Evolutionary conservation across 441 rosid species (phyloP).

Genomic region (Capsella rubella): DNA sequence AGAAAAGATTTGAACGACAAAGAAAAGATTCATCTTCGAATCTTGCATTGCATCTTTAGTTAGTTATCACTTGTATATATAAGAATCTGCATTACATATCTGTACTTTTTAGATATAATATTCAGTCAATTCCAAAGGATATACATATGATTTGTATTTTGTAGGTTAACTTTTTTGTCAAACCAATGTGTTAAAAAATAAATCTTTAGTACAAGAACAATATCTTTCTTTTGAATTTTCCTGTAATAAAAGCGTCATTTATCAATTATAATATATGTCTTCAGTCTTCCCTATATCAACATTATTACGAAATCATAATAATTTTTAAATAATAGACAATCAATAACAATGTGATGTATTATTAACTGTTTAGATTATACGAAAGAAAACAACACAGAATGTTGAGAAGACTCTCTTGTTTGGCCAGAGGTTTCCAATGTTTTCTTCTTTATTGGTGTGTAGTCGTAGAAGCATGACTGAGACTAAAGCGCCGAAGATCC

Average conservation of each 20-base stretch:
- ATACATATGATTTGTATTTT: too few relatives aligned
- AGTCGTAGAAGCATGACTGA: not conserved
- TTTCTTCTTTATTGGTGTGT: slow-evolving; percentile 22
- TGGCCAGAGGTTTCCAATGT: slow-evolving; percentile 19
- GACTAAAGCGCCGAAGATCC: slow-evolving; percentile 59
- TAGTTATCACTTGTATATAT: not conserved
- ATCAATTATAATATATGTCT: not conserved
- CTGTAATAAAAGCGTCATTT: too few relatives aligned
- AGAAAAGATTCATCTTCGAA: too few relatives aligned
- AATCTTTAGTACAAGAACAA: too few relatives aligned
- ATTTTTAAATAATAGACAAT: not conserved
- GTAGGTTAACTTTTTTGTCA: too few relatives aligned
- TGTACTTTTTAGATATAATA: not conserved
- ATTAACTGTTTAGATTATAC: slow-evolving; percentile 7
- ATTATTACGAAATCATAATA: slow-evolving; percentile 9
- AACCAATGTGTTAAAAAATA: too few relatives aligned
- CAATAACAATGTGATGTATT: slow-evolving; percentile 8
- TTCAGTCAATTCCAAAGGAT: not conserved
- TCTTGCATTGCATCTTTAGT: too few relatives aligned
- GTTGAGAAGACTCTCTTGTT: slow-evolving; percentile 28
- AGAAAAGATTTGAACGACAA: too few relatives aligned
- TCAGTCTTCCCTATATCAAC: not conserved
- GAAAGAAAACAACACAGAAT: slow-evolving; percentile 4
- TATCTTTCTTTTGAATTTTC: too few relatives aligned
- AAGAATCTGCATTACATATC: not conserved